Conservation (phyloP, 192 early-diverging fungal species). For the Coemansia sp. region DNA sequence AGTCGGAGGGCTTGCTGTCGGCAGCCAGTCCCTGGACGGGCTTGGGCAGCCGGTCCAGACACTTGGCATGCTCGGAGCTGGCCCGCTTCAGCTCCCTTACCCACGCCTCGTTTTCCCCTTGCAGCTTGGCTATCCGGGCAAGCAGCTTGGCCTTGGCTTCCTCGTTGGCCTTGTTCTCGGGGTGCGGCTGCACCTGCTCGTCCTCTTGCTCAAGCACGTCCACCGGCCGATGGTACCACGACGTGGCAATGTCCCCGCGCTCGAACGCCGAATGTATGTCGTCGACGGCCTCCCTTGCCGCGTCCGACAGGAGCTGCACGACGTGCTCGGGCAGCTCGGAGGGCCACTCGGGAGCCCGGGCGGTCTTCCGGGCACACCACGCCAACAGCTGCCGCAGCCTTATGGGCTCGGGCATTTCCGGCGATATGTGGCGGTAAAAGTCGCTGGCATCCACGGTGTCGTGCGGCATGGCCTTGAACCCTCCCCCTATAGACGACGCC, state of each 20-base stretch:
- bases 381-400: slow-evolving; percentile 65
- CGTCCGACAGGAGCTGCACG: slow-evolving; percentile 23
- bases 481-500: slow-evolving; percentile 58
- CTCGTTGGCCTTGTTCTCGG: slow-evolving; percentile 41
- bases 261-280: slow-evolving; percentile 50
- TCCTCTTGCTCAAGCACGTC: slow-evolving; percentile 2
- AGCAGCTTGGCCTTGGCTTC: slow-evolving; percentile 20
- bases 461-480: slow-evolving; percentile 61
- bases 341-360: slow-evolving; percentile 10
- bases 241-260: slow-evolving; percentile 40
- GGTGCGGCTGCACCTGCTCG: slow-evolving; percentile 23
- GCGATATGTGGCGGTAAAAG: slow-evolving; percentile 67
- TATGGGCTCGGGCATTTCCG: slow-evolving; percentile 62
- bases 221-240: slow-evolving; percentile 50
- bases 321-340: slow-evolving; percentile 20
- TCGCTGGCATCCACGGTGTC: slow-evolving; percentile 55
- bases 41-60: slow-evolving; percentile 34
- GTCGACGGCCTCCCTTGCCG: slow-evolving; percentile 32
- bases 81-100: slow-evolving; percentile 40
- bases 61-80: slow-evolving; percentile 21
- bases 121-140: slow-evolving; percentile 20
- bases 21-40: slow-evolving; percentile 10
- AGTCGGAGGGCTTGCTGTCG: background rate
- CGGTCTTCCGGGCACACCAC: slow-evolving; percentile 60
- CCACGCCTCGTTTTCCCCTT: slow-evolving; percentile 33